These are phyloP conservation scores for Aspergillus persii DNA, from an alignment of 2,329 filamentous ascomycete species.

Conservation along the genomic window DNA sequence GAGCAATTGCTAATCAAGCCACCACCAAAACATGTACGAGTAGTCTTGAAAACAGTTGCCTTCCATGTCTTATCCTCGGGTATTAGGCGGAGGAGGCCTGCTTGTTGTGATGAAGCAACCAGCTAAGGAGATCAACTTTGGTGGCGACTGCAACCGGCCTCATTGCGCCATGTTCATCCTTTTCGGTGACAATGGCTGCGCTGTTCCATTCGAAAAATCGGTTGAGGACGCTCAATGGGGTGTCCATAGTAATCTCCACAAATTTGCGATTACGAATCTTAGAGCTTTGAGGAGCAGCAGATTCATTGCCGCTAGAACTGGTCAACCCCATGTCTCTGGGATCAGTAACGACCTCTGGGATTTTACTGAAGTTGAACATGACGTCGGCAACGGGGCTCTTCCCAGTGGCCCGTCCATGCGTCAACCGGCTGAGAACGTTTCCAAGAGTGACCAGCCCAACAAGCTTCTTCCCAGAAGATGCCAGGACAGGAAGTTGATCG, in stretches of 20 bases:
- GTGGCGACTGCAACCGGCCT: conserved; percentile 90
- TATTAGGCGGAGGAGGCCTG: conserved; percentile 7
- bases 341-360: conserved; percentile 89
- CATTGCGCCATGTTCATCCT: conserved; percentile 56
- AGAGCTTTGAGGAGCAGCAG: conserved; percentile 30
- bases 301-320: conserved; percentile 15
- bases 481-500: conserved; percentile 91
- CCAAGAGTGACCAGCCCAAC: conserved; percentile 93
- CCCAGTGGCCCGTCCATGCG: conserved; percentile 72
- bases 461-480: conserved; percentile 66
- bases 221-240: conserved; percentile 76
- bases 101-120: conserved; percentile 71
- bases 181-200: conserved; percentile 89
- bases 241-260: conserved; percentile 91
- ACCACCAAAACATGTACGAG: background rate
- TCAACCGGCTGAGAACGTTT: conserved; percentile 89
- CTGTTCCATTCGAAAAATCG: conserved; percentile 98
- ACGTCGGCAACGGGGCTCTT: conserved; percentile 75
- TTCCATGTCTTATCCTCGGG: background rate
- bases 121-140: conserved; percentile 92
- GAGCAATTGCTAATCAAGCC: background rate
- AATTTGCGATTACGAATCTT: conserved; percentile 64
- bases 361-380: conserved; percentile 93
- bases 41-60: background rate
- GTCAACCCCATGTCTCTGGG: conserved; percentile 60